Evolutionary conservation across 192 early-diverging fungal species (phyloP).

Genomic region (Entomortierella parvispora): DNA sequence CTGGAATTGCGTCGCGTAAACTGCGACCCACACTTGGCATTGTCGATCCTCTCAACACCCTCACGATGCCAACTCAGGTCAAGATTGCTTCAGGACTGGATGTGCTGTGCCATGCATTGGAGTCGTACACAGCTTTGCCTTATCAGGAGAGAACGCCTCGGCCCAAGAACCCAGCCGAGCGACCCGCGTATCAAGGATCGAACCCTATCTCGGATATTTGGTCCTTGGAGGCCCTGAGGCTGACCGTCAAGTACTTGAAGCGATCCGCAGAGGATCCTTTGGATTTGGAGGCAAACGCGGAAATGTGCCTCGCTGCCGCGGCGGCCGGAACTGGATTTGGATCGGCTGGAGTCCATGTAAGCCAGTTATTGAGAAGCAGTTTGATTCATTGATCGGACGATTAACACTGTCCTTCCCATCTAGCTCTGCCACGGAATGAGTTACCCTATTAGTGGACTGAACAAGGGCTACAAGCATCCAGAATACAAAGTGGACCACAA

Average conservation of each 20-base stretch:
- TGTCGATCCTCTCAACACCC: slow-evolving; percentile 89
- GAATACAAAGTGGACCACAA: slow-evolving; percentile 81
- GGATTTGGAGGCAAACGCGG: slow-evolving; percentile 69
- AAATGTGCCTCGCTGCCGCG: slow-evolving; percentile 91
- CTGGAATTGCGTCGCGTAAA: slow-evolving; percentile 87
- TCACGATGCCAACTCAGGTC: slow-evolving; percentile 87
- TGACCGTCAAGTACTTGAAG: slow-evolving; percentile 84
- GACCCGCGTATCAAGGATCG: slow-evolving; percentile 92
- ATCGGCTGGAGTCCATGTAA: slow-evolving; percentile 90
- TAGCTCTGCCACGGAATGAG: slow-evolving; percentile 53
- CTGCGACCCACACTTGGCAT: slow-evolving; percentile 88
- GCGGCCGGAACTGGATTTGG: slow-evolving; percentile 93
- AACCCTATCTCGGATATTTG: slow-evolving; percentile 95
- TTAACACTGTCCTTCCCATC: not conserved
- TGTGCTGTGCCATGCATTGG: slow-evolving; percentile 91
- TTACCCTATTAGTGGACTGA: slow-evolving; percentile 82
- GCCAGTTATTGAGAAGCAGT: slow-evolving; percentile 56
- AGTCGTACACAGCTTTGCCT: slow-evolving; percentile 92
- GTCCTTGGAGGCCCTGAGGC: slow-evolving; percentile 80
- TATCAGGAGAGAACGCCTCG: slow-evolving; percentile 81
- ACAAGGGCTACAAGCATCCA: slow-evolving; percentile 83
- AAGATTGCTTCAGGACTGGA: slow-evolving; percentile 88
- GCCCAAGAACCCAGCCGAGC: slow-evolving; percentile 80
- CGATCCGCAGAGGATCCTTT: slow-evolving; percentile 74
- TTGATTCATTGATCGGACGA: not conserved